Evolutionary conservation across 257 asterid genomes (phyloP).

Genomic region (Haberlea rhodopensis): DNA sequence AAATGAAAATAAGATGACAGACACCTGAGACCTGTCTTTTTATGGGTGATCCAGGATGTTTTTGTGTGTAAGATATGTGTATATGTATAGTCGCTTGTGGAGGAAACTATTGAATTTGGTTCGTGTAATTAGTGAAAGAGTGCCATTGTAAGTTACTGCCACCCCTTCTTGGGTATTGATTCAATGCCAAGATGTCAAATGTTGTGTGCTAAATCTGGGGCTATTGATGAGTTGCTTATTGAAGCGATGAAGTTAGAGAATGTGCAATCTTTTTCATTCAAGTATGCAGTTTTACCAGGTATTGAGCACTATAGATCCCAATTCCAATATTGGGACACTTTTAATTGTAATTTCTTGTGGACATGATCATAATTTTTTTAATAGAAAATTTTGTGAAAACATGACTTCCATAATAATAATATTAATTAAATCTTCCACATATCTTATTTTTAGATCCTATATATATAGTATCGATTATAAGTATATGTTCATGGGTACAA

Average conservation of each 20-base stretch:
- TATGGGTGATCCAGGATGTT: not conserved
- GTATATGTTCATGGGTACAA: no score
- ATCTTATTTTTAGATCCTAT: no score
- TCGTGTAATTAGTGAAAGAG: not conserved
- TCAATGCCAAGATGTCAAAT: not conserved
- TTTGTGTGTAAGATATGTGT: not conserved
- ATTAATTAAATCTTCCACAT: no score
- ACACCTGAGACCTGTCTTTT: conserved; percentile 2
- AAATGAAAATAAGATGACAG: not conserved
- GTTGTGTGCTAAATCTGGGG: not conserved
- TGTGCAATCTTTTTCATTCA: no score
- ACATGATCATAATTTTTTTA: no score
- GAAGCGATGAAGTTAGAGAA: no score
- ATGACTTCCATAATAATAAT: no score
- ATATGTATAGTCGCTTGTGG: not conserved
- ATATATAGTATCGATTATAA: no score
- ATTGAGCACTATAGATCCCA: not conserved
- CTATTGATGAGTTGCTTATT: no score
- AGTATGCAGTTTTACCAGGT: no score
- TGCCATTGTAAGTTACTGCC: not conserved
- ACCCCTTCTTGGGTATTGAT: not conserved
- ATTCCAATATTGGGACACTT: not conserved
- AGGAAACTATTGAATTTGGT: not conserved
- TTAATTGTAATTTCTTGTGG: not conserved
- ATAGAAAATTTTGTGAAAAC: no score